Evolutionary conservation across 805 yeast genomes (phyloP).

Genomic region (Kregervanrija fluxuum): DNA sequence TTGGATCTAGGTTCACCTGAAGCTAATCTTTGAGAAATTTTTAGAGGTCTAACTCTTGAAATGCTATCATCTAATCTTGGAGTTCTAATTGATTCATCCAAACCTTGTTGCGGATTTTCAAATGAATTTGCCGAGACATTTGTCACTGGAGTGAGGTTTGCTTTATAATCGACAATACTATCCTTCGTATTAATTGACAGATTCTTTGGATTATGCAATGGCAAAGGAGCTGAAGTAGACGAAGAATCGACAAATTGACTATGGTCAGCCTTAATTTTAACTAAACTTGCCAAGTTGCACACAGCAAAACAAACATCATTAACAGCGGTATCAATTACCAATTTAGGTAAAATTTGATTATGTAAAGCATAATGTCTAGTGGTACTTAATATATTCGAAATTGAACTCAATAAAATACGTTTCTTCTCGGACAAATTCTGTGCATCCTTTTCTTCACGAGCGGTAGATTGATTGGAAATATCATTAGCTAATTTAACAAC

Average conservation of each 20-base stretch:
- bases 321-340: conserved; percentile 67
- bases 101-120: no score
- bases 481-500: conserved; percentile 39
- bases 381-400: conserved; percentile 69
- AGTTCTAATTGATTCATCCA: background rate
- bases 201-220: background rate
- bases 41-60: conserved; percentile 60
- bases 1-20: conserved; percentile 8
- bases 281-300: conserved; percentile 51
- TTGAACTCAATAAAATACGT: conserved; percentile 52
- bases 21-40: conserved; percentile 51
- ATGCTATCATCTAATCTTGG: conserved; percentile 10
- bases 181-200: conserved; percentile 3
- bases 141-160: no score
- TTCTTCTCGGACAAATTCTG: conserved; percentile 27
- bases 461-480: conserved; percentile 27
- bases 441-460: conserved; percentile 18
- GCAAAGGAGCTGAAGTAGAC: background rate
- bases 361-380: conserved; percentile 68
- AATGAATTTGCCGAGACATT: no score
- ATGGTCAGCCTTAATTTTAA: conserved; percentile 32
- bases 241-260: background rate
- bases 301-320: conserved; percentile 64
- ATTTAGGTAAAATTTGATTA: conserved; percentile 55
- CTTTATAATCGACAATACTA: background rate